phyloP scores from a whole-genome alignment of 2,329 filamentous ascomycete genomes.

The Neopestalotiopsis sp. region DNA sequence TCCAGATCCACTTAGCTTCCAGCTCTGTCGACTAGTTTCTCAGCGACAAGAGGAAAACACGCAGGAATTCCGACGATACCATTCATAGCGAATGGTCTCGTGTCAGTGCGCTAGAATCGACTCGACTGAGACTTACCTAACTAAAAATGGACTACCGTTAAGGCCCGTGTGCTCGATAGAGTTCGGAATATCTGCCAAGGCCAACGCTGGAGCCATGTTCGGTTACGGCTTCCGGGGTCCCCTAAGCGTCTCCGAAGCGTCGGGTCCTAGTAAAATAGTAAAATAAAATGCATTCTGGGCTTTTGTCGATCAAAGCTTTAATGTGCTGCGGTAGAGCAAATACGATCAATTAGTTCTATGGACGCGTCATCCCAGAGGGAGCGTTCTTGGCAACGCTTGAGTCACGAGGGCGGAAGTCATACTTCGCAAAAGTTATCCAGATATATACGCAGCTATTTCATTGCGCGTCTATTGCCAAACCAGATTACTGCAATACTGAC shows the following conservation, averaged over 20 bases:
- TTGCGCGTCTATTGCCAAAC: not conserved
- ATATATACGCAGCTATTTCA: not conserved
- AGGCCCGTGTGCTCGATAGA: not conserved
- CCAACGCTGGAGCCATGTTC: not conserved
- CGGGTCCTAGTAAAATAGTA: not conserved
- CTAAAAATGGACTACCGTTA: not conserved
- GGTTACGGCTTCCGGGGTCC: not conserved
- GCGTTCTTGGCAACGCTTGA: too few relatives aligned
- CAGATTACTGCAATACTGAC: not conserved
- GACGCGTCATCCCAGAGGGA: not conserved
- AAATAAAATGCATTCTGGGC: not conserved
- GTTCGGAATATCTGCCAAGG: not conserved
- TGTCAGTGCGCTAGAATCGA: not conserved
- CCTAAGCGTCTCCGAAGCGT: not conserved
- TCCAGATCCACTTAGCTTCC: too few relatives aligned
- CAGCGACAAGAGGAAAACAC: too few relatives aligned
- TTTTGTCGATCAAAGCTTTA: not conserved
- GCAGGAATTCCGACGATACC: too few relatives aligned
- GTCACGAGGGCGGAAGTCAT: too few relatives aligned
- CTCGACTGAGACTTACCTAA: not conserved
- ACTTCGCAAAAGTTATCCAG: too few relatives aligned
- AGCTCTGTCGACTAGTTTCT: too few relatives aligned
- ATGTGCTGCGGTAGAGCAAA: not conserved
- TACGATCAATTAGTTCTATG: not conserved
- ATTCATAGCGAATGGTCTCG: not conserved